phyloP scores from a whole-genome alignment of 768 basidiomycete genomes.

The Russula sp. region DNA sequence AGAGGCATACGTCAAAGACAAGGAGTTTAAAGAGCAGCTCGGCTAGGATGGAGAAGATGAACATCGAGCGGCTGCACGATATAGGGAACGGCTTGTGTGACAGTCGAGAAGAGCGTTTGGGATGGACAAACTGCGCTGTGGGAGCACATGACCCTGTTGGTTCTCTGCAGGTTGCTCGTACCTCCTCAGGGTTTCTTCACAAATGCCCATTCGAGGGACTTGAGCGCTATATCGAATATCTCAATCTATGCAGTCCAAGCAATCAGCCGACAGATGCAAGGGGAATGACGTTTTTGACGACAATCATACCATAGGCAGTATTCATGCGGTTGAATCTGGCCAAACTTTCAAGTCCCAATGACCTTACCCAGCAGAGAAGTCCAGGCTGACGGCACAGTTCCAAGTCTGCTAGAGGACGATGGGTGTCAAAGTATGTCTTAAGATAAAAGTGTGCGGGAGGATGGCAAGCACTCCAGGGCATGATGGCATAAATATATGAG shows the following conservation, averaged over 20 bases:
- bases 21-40: neutral
- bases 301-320: conserved; percentile 2
- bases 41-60: neutral
- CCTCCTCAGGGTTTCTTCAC: neutral
- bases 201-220: conserved; percentile 13
- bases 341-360: neutral
- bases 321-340: conserved; percentile 5
- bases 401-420: conserved; percentile 7
- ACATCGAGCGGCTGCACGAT: neutral
- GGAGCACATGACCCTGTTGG: neutral
- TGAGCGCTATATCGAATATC: neutral
- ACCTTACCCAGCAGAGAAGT: neutral
- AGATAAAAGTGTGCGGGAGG: conserved; percentile 4
- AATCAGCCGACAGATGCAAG: neutral
- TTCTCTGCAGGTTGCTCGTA: neutral
- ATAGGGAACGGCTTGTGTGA: conserved; percentile 5
- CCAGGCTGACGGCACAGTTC: neutral
- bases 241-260: neutral
- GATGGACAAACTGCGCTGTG: neutral
- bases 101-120: conserved; percentile 14
- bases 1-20: conserved; percentile 3
- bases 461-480: conserved; percentile 10
- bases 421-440: conserved; percentile 5
- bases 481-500: conserved; percentile 1
- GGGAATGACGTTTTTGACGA: neutral